Evolutionary conservation across 202 grass and related monocot species (phyloP), one percentile per base, ranked within the genome.

Genomic region (Carex sylvatica): DNA sequence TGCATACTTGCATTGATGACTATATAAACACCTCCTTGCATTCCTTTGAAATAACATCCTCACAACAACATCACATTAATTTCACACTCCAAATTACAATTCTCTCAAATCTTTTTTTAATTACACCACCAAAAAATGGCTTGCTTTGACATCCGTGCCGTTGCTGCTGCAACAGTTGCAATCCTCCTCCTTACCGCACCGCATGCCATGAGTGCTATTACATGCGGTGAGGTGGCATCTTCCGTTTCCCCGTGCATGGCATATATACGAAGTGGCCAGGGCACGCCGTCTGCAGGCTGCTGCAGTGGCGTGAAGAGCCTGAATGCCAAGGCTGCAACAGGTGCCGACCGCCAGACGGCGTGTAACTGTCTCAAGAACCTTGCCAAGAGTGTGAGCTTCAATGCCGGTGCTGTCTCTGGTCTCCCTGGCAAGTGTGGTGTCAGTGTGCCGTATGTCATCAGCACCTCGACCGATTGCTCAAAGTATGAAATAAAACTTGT

Each of bases 291-390:
- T 26, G 33, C 77, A 7, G 9, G n/a, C 60, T 80, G 77, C 63
- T 80, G 77, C 38, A 80, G 56, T 11, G 77, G 77, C 16, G 18
- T 80, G 9, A 42, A 62, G 77, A 63, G 35, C 77, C 19, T 80
- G 77, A 80, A 26, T 60, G 63, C 77, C 0, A 46, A 64, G 22
- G 31, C 38, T 0, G 18, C 60, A 3, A 80, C 77, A 42, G 16
- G n/a, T 3, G 84, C 65, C 4, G 91, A 93, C 79, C 82, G 84
- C 1, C 72, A 61, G 22, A 24, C 84, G 11, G 85, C 86, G 0
- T 93, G 91, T 82, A 51, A 12, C 74, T 93, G 91, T 83, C 84
- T 93, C 3, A 91, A 91, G 79, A 30, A 8, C n/a, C 64, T 88
- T 12, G 70, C 70, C 9, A 65, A 23, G 22, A 9, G 2, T 63